These are phyloP conservation scores for Allium cepa DNA, from an alignment of 106 monocot genomes.

Conservation along the genomic window DNA sequence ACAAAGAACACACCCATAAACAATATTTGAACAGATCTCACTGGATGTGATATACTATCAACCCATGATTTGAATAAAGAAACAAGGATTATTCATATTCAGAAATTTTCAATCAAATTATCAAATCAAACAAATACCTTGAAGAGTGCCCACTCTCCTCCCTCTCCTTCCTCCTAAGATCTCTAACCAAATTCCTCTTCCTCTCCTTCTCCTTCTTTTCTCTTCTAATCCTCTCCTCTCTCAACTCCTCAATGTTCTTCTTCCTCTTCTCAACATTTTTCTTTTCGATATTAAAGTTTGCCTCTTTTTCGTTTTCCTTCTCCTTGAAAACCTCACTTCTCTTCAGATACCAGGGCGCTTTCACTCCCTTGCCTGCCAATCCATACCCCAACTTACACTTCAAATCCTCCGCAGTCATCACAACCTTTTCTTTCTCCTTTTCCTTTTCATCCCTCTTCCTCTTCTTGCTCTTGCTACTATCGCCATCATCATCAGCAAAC, in stretches of 20 bases:
- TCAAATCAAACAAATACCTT: no score
- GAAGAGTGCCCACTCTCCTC: no score
- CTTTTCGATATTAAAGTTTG: neutral
- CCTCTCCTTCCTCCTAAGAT: no score
- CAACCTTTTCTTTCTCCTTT: constrained; percentile 27
- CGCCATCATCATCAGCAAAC: constrained; percentile 29
- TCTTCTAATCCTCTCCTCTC: constrained; percentile 47
- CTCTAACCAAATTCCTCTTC: neutral
- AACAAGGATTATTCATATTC: no score
- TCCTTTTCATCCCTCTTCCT: constrained; percentile 16
- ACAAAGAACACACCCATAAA: no score
- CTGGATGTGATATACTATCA: no score
- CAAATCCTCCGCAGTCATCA: constrained; percentile 72
- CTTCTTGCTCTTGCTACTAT: neutral
- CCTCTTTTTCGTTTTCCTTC: constrained; percentile 1
- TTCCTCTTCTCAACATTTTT: constrained; percentile 27
- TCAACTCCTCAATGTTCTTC: constrained; percentile 41
- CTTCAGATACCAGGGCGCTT: constrained; percentile 76
- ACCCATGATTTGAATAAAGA: no score
- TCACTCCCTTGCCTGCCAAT: constrained; percentile 82
- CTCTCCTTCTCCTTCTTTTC: constrained; percentile 22
- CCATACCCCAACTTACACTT: constrained; percentile 85
- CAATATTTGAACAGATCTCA: no score
- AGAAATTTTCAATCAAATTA: no score
- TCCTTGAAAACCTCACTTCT: constrained; percentile 6